Percentiles rank a stretch among this genome's conserved stretches.
Conservation (phyloP, 768 basidiomycete genomes). For the Flagelloscypha sp. region DNA sequence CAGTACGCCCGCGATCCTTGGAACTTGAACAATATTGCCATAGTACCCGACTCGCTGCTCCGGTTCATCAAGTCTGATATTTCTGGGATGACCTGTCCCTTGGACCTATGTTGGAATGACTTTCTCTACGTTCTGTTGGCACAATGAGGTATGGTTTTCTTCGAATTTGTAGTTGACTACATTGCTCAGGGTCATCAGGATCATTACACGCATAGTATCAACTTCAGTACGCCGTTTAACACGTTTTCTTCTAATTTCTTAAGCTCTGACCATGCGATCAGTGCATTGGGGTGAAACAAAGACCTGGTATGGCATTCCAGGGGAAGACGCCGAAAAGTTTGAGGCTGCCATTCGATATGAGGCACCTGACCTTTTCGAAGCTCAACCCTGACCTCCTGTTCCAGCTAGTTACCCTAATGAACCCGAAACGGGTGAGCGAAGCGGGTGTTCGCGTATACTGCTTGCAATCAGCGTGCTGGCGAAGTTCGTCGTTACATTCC, state of each 20-base stretch:
- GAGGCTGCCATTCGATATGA: conserved; percentile 92
- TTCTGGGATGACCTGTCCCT: conserved; percentile 97
- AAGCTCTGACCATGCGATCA: conserved; percentile 26
- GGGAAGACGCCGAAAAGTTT: conserved; percentile 91
- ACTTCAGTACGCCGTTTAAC: conserved; percentile 60
- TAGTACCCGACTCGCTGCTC: conserved; percentile 83
- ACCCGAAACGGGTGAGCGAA: conserved; percentile 75
- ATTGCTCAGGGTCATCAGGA: conserved; percentile 45
- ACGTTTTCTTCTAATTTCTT: conserved; percentile 11
- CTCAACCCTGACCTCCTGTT: conserved; percentile 95
- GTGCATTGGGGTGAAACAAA: conserved; percentile 99
- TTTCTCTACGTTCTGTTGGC: conserved; percentile 99
- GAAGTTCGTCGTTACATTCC: conserved; percentile 98
- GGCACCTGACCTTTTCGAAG: conserved; percentile 96
- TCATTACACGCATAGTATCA: conserved; percentile 95
- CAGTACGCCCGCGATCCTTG: conserved; percentile 86
- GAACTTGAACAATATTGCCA: conserved; percentile 98
- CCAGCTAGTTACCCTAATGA: conserved; percentile 97
- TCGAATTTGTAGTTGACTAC: conserved; percentile 9
- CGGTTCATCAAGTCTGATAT: conserved; percentile 98
- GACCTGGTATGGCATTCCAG: conserved; percentile 99
- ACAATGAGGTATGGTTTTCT: conserved; percentile 71
- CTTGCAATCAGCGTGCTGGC: conserved; percentile 93
- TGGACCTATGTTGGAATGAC: conserved; percentile 99
- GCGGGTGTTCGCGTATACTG: conserved; percentile 89